phyloP scores from a whole-genome alignment of 345 rosid genomes.

The Syzygium grande region DNA sequence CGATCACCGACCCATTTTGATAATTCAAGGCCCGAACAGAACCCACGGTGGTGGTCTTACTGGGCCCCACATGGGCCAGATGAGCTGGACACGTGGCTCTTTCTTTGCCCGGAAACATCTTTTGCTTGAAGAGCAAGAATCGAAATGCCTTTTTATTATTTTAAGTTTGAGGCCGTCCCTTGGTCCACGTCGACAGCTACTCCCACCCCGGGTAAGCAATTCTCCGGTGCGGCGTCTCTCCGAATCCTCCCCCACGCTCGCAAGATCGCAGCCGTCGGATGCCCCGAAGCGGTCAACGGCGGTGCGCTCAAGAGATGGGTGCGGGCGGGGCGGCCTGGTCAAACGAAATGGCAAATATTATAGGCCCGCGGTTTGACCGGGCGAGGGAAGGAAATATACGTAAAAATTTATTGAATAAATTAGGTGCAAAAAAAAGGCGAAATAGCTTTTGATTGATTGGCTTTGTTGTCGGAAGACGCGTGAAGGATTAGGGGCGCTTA shows the following conservation, averaged over 20 bases:
- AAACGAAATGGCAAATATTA: neutral
- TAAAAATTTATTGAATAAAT: no score
- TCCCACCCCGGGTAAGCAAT: neutral
- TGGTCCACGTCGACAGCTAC: neutral
- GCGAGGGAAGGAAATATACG: neutral
- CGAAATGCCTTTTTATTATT: neutral
- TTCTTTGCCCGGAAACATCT: neutral
- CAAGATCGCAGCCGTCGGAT: neutral
- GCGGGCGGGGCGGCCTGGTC: neutral
- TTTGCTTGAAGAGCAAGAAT: conserved; percentile 3
- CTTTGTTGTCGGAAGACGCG: neutral
- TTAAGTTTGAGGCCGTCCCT: neutral
- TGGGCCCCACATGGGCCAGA: neutral
- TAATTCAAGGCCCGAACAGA: neutral
- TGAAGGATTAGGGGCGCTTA: neutral
- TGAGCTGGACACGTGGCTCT: neutral
- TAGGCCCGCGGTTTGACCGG: neutral
- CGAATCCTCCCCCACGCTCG: neutral
- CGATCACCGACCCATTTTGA: neutral
- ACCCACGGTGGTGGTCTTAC: neutral
- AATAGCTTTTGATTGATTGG: neutral
- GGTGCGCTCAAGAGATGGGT: neutral
- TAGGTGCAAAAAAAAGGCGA: no score
- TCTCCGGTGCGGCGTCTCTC: neutral
- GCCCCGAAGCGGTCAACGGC: neutral